Conservation (phyloP, 2,329 filamentous ascomycete species). For the Macrophomina pseudophaseolina region DNA sequence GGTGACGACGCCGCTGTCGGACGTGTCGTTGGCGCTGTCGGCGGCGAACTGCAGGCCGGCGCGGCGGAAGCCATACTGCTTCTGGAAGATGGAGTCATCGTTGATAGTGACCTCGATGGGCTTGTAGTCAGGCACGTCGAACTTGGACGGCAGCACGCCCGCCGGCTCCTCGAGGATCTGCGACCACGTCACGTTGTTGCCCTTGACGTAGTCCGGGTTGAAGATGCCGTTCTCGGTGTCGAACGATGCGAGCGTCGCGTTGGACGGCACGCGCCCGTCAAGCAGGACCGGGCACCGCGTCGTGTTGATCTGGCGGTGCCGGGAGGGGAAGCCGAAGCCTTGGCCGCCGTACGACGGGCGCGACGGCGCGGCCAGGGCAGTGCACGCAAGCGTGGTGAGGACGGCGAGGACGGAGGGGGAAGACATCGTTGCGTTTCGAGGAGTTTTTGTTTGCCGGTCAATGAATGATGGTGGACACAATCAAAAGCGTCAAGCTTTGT, state of each 20-base stretch:
- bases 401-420: slow-evolving; percentile 1
- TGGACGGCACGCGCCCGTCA: slow-evolving; percentile 35
- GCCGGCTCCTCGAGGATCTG: slow-evolving; percentile 57
- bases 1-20: slow-evolving; percentile 62
- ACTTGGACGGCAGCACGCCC: slow-evolving; percentile 47
- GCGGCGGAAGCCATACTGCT: slow-evolving; percentile 66
- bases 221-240: slow-evolving; percentile 41
- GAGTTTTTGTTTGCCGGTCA: neutral
- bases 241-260: slow-evolving; percentile 33
- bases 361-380: slow-evolving; percentile 9
- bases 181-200: slow-evolving; percentile 58
- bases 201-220: slow-evolving; percentile 60
- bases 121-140: slow-evolving; percentile 50
- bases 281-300: slow-evolving; percentile 39
- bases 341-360: neutral
- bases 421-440: slow-evolving; percentile 5
- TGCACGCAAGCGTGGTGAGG: slow-evolving; percentile 18
- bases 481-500: slow-evolving; percentile 20
- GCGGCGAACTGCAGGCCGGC: slow-evolving; percentile 60
- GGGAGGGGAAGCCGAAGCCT: neutral
- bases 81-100: slow-evolving; percentile 64
- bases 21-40: slow-evolving; percentile 59
- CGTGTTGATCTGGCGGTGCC: slow-evolving; percentile 15
- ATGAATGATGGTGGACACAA: neutral
- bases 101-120: slow-evolving; percentile 62